Percentiles rank a stretch among this genome's conserved stretches.
Evolutionary conservation across 805 yeast genomes (phyloP).

Genomic region (Yarrowia sp.): DNA sequence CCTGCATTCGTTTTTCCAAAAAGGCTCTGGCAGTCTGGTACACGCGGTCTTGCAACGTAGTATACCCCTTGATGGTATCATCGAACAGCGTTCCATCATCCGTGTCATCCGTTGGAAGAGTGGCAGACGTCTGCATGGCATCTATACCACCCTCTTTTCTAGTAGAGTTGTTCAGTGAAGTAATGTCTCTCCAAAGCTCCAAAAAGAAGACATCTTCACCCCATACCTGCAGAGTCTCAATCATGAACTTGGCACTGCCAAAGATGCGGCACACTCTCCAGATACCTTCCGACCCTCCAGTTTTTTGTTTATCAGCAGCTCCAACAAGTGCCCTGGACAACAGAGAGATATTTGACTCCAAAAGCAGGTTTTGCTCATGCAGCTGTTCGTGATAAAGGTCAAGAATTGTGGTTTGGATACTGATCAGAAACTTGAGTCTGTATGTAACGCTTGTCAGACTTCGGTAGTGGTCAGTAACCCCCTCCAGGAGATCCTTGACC

Average conservation of each 20-base stretch:
- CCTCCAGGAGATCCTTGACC: conserved; percentile 55
- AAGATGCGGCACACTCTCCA: conserved; percentile 45
- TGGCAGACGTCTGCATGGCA: conserved; percentile 1
- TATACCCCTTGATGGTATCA: conserved; percentile 44
- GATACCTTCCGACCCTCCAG: conserved; percentile 38
- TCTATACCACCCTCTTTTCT: neutral
- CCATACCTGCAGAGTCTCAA: conserved; percentile 45
- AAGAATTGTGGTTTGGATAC: conserved; percentile 56
- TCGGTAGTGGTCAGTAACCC: conserved; percentile 52
- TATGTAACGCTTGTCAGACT: conserved; percentile 47
- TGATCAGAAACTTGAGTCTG: conserved; percentile 55
- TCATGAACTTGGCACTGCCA: conserved; percentile 42
- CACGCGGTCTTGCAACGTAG: conserved; percentile 38
- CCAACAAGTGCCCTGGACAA: conserved; percentile 41
- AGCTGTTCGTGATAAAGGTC: conserved; percentile 51
- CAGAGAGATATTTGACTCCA: conserved; percentile 44
- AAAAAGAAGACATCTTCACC: conserved; percentile 46
- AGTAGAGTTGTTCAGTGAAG: neutral
- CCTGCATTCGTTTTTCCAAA: conserved; percentile 42
- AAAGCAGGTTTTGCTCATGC: conserved; percentile 44
- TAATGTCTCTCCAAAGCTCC: conserved; percentile 43
- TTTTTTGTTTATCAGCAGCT: conserved; percentile 36
- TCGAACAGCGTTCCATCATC: conserved; percentile 46
- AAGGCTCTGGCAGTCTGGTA: conserved; percentile 37
- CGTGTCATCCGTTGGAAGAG: conserved; percentile 29